These are phyloP conservation scores for Brettanomyces nanus DNA, from an alignment of 805 yeast genomes.

Conservation along the genomic window DNA sequence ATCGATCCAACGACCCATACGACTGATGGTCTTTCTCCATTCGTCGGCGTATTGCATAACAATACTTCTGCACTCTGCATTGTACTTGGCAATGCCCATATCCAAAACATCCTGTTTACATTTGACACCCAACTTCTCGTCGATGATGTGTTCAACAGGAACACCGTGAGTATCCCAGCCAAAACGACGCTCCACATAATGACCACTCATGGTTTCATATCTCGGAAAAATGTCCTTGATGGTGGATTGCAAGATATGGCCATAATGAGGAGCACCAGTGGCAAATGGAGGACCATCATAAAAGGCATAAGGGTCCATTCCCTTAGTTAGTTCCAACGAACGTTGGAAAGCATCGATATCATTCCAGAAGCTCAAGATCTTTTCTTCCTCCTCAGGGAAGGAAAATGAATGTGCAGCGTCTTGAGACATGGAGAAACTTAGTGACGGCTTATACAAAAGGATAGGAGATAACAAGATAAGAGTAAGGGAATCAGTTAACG, in stretches of 20 bases:
- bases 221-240: slow-evolving; percentile 96
- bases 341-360: slow-evolving; percentile 92
- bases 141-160: slow-evolving; percentile 97
- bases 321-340: slow-evolving; percentile 75
- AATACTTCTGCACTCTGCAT: slow-evolving; percentile 89
- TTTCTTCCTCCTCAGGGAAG: slow-evolving; percentile 87
- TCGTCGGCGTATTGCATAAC: slow-evolving; percentile 96
- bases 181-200: slow-evolving; percentile 91
- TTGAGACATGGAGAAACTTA: no score
- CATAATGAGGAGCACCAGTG: slow-evolving; percentile 98
- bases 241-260: slow-evolving; percentile 94
- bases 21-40: slow-evolving; percentile 89
- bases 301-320: slow-evolving; percentile 79
- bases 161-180: slow-evolving; percentile 99
- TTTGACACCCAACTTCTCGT: slow-evolving; percentile 89
- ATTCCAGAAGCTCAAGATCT: slow-evolving; percentile 72
- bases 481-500: no score
- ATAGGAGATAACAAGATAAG: no score
- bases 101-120: slow-evolving; percentile 92
- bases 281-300: slow-evolving; percentile 99
- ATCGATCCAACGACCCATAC: slow-evolving; percentile 98
- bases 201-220: slow-evolving; percentile 96
- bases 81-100: slow-evolving; percentile 90
- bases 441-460: not conserved
- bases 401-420: slow-evolving; percentile 35